Evolutionary conservation across 2,329 filamentous ascomycete species (phyloP), one percentile per base, ranked within the genome.

Genomic region (Emmonsia crescens): DNA sequence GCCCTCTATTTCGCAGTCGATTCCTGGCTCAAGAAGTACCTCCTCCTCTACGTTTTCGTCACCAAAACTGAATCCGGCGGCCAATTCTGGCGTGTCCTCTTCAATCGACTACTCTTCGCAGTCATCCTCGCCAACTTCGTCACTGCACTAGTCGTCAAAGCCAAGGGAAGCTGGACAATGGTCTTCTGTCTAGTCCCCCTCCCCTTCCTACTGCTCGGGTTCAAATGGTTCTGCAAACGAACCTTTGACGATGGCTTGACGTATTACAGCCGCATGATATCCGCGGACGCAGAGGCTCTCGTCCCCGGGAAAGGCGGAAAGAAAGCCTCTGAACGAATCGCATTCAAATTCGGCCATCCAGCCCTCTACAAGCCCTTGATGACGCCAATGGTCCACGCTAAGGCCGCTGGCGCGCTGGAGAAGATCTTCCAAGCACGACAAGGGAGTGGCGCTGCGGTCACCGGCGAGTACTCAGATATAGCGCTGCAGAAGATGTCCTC

Each of bases 51-150:
- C 75, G 88, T 96, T 66, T 97, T 96, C 71, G 84, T 96, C 66
- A 99, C 94, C 55, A 99, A 97, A 79, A 96, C 88, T 33, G 94
- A 99, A 72, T 96, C 92, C 0, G 94, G 92, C 9, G 94, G 94
- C 58, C 84, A 89, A 72, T 96, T 91, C 72, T 99, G 94, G 94
- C 86, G 91, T 21, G 84, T 92, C 0, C 74, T 97, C 6, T 95
- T 91, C 80, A 99, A 99, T 74, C 88, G 94, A n/a, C 81, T 96
- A 73, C 78, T 97, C 29, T 93, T 96, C 68, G 89, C 85, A 33
- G 81, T 85, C 0, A 83, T 96, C 33, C 78, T 99, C 9, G 83
- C 89, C 42, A 91, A 96, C 68, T 72, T 90, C 10, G 82, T 96
- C 61, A 85, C 91, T 31, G 89, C 89, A 59, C 78, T 96, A 33